Evolutionary conservation across 1,284 basidiomycete species (phyloP), one percentile per base, ranked within the genome.

Genomic region (Vanrija sp.): DNA sequence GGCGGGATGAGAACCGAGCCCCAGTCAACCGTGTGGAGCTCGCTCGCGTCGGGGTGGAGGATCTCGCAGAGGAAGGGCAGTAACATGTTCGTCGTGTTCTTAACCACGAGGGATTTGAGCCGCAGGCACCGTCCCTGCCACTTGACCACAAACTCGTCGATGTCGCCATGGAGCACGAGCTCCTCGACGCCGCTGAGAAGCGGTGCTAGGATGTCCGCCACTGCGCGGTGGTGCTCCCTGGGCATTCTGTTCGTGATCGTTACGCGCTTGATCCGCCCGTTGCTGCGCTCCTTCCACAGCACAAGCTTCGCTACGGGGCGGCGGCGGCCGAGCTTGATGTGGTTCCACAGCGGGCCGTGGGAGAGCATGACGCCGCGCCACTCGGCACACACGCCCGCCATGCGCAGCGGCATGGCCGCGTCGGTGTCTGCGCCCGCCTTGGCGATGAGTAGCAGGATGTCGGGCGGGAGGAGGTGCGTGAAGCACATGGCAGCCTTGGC

Each of bases 391-490:
- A 68, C 67, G 6, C 58, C 59, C 2, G 59, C 56, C 65, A 73
- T 67, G 38, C 61, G 54, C n/a, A 63, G 25, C 2, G 46, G 49
- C 20, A 67, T 54, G 10, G 53, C 45, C 2, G 62, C 57, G 36
- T 71, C 51, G 7, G 49, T 35, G 4, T 41, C 52, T 46, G 60
- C 39, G 0, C 63, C 69, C 4, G 46, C 23, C 27, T 69, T 53
- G 18, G 62, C 63, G 27, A 73, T 62, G 12, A 53, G 53, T 19
- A 67, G 46, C 15, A 73, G 49, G 9, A 71, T 49, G 46, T 73
- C 71, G 12, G 59, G 44, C 3, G 58, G 52, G 10, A 70, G 56
- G 6, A 65, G 51, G 41, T 64, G 59, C 2, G 61, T 61, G 41
- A 56, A 70, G 53, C 63, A 63, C 49, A 61, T 63, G 19, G 42